A percentile compares a stretch with the other conserved stretches of the same genome.
Conservation (phyloP, 1,139 yeast species). For the Trichomonascaceae sp. region DNA sequence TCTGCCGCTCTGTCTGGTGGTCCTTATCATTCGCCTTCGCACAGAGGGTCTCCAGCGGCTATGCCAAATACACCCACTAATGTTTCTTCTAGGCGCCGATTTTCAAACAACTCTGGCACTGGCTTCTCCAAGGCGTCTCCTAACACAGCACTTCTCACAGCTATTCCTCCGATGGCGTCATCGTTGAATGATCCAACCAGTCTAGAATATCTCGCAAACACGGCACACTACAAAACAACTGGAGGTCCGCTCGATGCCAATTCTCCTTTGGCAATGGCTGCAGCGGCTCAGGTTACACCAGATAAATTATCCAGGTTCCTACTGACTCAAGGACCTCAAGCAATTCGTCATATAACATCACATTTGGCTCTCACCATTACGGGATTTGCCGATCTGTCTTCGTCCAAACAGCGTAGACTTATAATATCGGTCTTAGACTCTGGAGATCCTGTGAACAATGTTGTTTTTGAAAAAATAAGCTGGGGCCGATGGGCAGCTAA, state of each 20-base stretch:
- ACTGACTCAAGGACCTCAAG: conserved; percentile 74
- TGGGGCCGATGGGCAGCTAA: conserved; percentile 98
- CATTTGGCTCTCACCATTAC: conserved; percentile 71
- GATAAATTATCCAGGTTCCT: conserved; percentile 65
- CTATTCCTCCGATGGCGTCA: conserved; percentile 5
- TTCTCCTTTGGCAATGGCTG: conserved; percentile 83
- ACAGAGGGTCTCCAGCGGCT: conserved; percentile 6
- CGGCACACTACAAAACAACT: not conserved
- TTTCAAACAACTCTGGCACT: conserved; percentile 3
- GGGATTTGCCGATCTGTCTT: conserved; percentile 70
- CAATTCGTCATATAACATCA: conserved; percentile 82
- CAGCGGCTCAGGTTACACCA: conserved; percentile 82
- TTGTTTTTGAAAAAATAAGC: conserved; percentile 87
- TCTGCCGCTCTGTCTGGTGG: not conserved
- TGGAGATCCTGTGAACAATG: conserved; percentile 56
- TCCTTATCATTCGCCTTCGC: conserved; percentile 3
- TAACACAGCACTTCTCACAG: conserved; percentile 3
- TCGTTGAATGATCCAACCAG: conserved; percentile 2
- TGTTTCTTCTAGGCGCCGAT: not conserved
- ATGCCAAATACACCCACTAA: not conserved
- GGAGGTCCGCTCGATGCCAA: conserved; percentile 52
- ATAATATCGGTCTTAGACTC: conserved; percentile 83
- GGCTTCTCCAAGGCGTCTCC: conserved; percentile 2
- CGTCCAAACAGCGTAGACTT: conserved; percentile 83
- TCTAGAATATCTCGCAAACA: not conserved